These are phyloP conservation scores for Neonectria sp. DNA, from an alignment of 2,329 filamentous ascomycete species.

Conservation along the genomic window DNA sequence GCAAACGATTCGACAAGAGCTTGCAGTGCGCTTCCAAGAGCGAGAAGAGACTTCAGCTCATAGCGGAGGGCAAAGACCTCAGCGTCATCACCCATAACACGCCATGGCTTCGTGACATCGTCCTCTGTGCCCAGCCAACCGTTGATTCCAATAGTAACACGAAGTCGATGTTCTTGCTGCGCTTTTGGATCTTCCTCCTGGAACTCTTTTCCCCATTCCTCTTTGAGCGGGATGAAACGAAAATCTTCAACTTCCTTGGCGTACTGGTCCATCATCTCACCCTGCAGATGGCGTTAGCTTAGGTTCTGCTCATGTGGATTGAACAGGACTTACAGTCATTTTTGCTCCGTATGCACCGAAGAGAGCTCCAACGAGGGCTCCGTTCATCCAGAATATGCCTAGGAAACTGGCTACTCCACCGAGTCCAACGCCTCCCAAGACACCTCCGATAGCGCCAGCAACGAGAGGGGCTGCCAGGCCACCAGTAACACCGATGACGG, in stretches of 20 bases:
- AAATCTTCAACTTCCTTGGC: slow-evolving; percentile 89
- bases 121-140: slow-evolving; percentile 85
- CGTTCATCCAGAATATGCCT: slow-evolving; percentile 88
- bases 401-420: slow-evolving; percentile 90
- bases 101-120: slow-evolving; percentile 87
- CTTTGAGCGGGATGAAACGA: slow-evolving; percentile 80
- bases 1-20: slow-evolving; percentile 81
- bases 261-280: slow-evolving; percentile 89
- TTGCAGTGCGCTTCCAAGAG: slow-evolving; percentile 81
- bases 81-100: slow-evolving; percentile 76
- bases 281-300: slow-evolving; percentile 57
- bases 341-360: slow-evolving; percentile 92
- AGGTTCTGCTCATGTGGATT: too few relatives aligned
- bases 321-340: slow-evolving; percentile 64
- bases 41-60: slow-evolving; percentile 83
- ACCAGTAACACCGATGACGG: slow-evolving; percentile 91
- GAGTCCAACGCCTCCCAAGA: slow-evolving; percentile 88
- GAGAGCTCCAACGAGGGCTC: slow-evolving; percentile 86
- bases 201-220: slow-evolving; percentile 54
- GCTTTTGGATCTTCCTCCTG: slow-evolving; percentile 37
- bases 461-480: slow-evolving; percentile 92
- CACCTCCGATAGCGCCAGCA: slow-evolving; percentile 85
- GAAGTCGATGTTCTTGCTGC: slow-evolving; percentile 67
- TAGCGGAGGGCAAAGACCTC: slow-evolving; percentile 90
- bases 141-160: slow-evolving; percentile 88